Evolutionary conservation across 192 early-diverging fungal species (phyloP).

Genomic region (Umbelopsis vinacea): DNA sequence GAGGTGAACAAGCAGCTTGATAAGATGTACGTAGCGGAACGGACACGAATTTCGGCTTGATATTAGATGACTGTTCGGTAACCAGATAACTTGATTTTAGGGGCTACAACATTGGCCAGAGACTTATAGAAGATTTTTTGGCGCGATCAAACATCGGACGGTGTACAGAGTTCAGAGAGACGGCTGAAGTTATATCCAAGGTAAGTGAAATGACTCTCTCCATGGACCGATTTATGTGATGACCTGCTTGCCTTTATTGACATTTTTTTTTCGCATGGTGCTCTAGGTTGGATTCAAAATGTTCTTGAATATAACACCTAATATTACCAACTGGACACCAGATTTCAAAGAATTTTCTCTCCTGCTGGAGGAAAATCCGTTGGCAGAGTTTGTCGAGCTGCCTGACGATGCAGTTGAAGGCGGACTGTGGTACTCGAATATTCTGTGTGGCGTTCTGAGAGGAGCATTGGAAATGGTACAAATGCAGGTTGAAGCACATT

Average conservation of each 20-base stretch:
- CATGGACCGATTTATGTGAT: no score
- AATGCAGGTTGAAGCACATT: constrained; percentile 87
- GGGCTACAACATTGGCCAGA: constrained; percentile 97
- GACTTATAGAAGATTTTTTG: constrained; percentile 95
- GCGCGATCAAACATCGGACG: constrained; percentile 78
- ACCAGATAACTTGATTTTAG: constrained; percentile 41
- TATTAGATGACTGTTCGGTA: not conserved
- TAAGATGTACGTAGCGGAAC: constrained; percentile 77
- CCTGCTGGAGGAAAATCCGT: constrained; percentile 92
- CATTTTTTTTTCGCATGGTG: no score
- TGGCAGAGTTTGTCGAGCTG: constrained; percentile 97
- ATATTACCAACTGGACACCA: constrained; percentile 77
- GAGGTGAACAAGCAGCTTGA: constrained; percentile 97
- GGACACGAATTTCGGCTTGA: not conserved
- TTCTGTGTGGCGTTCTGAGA: constrained; percentile 91
- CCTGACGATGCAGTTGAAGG: constrained; percentile 76
- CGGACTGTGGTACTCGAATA: constrained; percentile 96
- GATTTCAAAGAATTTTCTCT: constrained; percentile 94
- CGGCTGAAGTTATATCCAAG: constrained; percentile 95
- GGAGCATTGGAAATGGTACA: constrained; percentile 97
- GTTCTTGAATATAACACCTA: constrained; percentile 91
- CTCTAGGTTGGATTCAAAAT: constrained; percentile 90
- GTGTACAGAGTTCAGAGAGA: constrained; percentile 89
- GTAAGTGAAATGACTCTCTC: constrained; percentile 38
- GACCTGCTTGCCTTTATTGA: no score